phyloP scores from a whole-genome alignment of 768 basidiomycete genomes.

The Leccinum truebloodii region DNA sequence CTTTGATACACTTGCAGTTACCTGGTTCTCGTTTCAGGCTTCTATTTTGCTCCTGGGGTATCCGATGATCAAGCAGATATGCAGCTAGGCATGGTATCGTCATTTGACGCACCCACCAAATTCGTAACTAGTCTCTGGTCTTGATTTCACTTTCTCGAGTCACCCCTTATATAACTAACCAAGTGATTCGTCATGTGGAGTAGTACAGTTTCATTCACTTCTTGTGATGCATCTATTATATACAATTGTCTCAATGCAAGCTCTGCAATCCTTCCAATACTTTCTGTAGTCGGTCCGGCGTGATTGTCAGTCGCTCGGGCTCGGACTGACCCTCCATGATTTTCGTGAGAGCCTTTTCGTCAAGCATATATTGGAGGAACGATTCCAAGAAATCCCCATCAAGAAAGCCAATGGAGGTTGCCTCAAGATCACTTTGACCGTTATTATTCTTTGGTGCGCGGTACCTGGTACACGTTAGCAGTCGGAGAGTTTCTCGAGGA shows the following conservation, averaged over 20 bases:
- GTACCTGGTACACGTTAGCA: conserved; percentile 46
- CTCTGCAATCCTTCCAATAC: conserved; percentile 53
- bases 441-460: conserved; percentile 62
- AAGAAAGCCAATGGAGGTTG: conserved; percentile 70
- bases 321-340: conserved; percentile 59
- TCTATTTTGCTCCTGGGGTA: conserved; percentile 78
- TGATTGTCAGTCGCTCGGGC: conserved; percentile 55
- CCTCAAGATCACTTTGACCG: conserved; percentile 59
- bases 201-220: conserved; percentile 22
- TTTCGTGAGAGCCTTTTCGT: conserved; percentile 44
- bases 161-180: conserved; percentile 7
- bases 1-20: conserved; percentile 56
- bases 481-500: background rate
- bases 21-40: conserved; percentile 86
- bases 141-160: conserved; percentile 4
- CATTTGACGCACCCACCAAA: conserved; percentile 4
- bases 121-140: conserved; percentile 18
- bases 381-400: conserved; percentile 86
- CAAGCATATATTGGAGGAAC: conserved; percentile 47
- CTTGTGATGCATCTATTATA: conserved; percentile 15
- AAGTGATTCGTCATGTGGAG: background rate
- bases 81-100: conserved; percentile 1
- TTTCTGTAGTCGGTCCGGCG: conserved; percentile 38
- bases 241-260: conserved; percentile 45
- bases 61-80: conserved; percentile 24